Evolutionary conservation across 208 protist genomes (phyloP).

Genomic region (Crithidia expoeki): DNA sequence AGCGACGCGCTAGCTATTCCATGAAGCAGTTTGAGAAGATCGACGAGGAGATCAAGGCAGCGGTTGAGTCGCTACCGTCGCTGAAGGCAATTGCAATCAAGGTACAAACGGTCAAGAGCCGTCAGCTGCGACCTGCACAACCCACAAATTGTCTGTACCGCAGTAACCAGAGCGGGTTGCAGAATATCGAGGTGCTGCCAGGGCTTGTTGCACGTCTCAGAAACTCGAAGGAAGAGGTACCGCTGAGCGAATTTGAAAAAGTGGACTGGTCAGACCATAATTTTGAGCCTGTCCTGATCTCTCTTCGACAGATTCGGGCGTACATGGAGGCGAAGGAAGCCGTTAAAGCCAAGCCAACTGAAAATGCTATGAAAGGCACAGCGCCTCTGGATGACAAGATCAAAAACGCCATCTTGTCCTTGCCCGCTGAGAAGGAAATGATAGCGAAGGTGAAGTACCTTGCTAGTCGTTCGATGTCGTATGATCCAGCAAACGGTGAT

Average conservation of each 20-base stretch:
- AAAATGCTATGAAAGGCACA: slow-evolving; percentile 1
- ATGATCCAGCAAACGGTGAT: background rate
- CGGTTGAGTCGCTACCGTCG: slow-evolving; percentile 41
- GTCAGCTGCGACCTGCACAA: slow-evolving; percentile 19
- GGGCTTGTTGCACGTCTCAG: slow-evolving; percentile 39
- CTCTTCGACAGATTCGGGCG: slow-evolving; percentile 45
- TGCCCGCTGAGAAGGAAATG: slow-evolving; percentile 46
- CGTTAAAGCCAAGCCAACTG: slow-evolving; percentile 14
- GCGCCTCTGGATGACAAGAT: slow-evolving; percentile 33
- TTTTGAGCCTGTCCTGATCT: slow-evolving; percentile 45
- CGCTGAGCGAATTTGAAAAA: slow-evolving; percentile 39
- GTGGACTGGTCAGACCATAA: slow-evolving; percentile 62
- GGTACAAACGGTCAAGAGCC: slow-evolving; percentile 36
- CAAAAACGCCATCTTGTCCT: slow-evolving; percentile 42
- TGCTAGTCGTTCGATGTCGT: slow-evolving; percentile 4
- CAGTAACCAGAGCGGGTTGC: slow-evolving; percentile 5
- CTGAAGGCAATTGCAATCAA: slow-evolving; percentile 41
- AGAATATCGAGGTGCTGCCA: slow-evolving; percentile 46
- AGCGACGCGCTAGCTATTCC: slow-evolving; percentile 47
- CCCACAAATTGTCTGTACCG: slow-evolving; percentile 10
- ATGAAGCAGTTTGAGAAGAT: slow-evolving; percentile 23
- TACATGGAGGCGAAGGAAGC: slow-evolving; percentile 67
- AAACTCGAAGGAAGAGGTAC: slow-evolving; percentile 36
- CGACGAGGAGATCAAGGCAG: slow-evolving; percentile 38
- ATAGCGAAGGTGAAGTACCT: slow-evolving; percentile 25